Conservation (phyloP, 768 basidiomycete species). For the Suillus bovinus region DNA sequence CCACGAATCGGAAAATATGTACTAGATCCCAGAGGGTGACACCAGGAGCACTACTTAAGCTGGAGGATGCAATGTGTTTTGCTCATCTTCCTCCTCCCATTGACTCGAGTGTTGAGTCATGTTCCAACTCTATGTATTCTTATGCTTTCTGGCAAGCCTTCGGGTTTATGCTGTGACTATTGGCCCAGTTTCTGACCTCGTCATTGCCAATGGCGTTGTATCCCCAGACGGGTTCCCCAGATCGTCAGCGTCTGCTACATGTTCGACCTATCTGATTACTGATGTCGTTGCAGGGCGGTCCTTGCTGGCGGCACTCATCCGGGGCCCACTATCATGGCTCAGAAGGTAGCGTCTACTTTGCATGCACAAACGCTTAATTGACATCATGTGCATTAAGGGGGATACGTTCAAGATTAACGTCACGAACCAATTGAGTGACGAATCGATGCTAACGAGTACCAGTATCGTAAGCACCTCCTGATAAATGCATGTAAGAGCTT, state of each 20-base stretch:
- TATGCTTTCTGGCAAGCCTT: not conserved
- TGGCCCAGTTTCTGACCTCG: not conserved
- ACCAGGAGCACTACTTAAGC: not conserved
- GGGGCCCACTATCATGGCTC: not conserved
- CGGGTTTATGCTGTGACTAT: not conserved
- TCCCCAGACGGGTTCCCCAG: not conserved
- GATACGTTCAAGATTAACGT: not conserved
- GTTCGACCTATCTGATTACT: not conserved
- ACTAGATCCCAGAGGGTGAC: no score
- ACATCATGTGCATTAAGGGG: not conserved
- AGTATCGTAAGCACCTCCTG: not conserved
- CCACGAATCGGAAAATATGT: not conserved
- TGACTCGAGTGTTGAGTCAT: not conserved
- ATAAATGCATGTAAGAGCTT: not conserved
- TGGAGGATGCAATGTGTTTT: not conserved
- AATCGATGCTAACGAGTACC: not conserved
- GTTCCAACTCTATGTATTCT: not conserved
- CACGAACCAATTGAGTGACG: not conserved
- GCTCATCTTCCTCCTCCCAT: not conserved
- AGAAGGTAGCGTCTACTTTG: not conserved
- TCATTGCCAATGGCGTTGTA: not conserved
- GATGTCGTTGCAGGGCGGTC: not conserved
- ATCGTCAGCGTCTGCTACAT: not conserved
- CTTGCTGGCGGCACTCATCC: not conserved
- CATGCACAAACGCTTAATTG: not conserved